Percentiles rank a stretch among this genome's conserved stretches.
Conservation (phyloP, 2,329 filamentous ascomycete species). For the Leptographium lundbergii region DNA sequence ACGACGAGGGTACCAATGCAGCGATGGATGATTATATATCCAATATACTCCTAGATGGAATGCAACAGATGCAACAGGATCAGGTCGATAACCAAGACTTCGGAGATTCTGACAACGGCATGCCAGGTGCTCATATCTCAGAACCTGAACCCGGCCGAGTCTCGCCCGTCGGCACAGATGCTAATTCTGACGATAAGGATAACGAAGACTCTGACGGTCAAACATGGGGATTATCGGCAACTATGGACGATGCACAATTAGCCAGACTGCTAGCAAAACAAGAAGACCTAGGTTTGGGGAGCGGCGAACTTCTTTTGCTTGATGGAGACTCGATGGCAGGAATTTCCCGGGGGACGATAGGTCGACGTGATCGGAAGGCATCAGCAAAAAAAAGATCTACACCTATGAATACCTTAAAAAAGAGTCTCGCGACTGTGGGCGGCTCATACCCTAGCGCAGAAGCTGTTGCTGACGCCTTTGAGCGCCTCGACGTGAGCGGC, state of each 20-base stretch:
- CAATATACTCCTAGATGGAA: slow-evolving; percentile 42
- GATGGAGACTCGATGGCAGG: slow-evolving; percentile 22
- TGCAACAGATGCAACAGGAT: slow-evolving; percentile 14
- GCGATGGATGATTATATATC: slow-evolving; percentile 58
- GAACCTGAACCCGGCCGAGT: neutral
- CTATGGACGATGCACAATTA: slow-evolving; percentile 47
- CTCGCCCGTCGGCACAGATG: slow-evolving; percentile 16
- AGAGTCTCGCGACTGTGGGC: slow-evolving; percentile 3
- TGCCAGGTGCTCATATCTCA: slow-evolving; percentile 3
- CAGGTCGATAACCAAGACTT: slow-evolving; percentile 25
- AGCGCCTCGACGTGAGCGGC: slow-evolving; percentile 77
- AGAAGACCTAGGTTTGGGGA: slow-evolving; percentile 48
- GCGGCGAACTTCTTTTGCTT: slow-evolving; percentile 45
- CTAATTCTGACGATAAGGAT: slow-evolving; percentile 23
- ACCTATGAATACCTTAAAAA: neutral
- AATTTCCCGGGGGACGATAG: neutral
- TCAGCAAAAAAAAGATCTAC: neutral
- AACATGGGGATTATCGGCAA: slow-evolving; percentile 34
- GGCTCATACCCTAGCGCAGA: slow-evolving; percentile 27
- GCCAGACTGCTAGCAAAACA: slow-evolving; percentile 49
- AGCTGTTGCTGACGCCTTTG: slow-evolving; percentile 35
- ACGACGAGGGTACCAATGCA: slow-evolving; percentile 32
- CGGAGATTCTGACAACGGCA: slow-evolving; percentile 29
- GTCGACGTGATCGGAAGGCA: neutral
- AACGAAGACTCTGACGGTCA: slow-evolving; percentile 12